Evolutionary conservation across 306 rosid genomes (phyloP).

Genomic region (Prosopis cineraria): DNA sequence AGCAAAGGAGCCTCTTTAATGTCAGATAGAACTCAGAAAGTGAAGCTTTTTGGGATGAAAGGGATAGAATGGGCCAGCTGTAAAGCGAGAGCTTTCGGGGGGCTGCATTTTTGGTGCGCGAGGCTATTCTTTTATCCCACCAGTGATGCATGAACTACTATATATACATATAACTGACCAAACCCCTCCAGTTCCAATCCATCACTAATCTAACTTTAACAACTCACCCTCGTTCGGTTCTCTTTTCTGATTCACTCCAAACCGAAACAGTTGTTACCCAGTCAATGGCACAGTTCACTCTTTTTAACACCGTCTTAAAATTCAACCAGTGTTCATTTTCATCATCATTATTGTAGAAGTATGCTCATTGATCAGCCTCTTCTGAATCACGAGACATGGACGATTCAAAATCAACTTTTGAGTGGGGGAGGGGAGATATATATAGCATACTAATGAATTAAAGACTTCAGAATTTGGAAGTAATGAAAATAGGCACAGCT

Average conservation of each 20-base stretch:
- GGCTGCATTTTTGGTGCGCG: background rate
- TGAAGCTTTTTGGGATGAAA: constrained; percentile 11
- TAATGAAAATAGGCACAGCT: background rate
- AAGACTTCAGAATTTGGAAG: background rate
- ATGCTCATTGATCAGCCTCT: background rate
- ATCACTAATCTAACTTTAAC: background rate
- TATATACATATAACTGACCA: background rate
- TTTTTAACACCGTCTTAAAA: background rate
- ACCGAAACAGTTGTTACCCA: background rate
- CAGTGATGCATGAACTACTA: background rate
- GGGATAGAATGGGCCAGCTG: constrained; percentile 1
- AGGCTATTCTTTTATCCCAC: background rate
- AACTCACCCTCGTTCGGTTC: background rate
- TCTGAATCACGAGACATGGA: background rate
- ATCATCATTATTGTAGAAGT: background rate
- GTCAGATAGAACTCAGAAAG: background rate
- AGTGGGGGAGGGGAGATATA: background rate
- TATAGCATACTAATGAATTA: background rate
- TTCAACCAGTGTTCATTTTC: background rate
- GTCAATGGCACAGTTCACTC: background rate
- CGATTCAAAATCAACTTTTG: background rate
- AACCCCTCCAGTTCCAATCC: background rate
- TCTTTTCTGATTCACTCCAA: background rate
- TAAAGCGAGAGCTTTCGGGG: background rate
- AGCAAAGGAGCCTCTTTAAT: background rate